A percentile compares a stretch with the other conserved stretches of the same genome.
Evolutionary conservation across 352 stramenopile species (phyloP).

Genomic region (Bremia lactucae): DNA sequence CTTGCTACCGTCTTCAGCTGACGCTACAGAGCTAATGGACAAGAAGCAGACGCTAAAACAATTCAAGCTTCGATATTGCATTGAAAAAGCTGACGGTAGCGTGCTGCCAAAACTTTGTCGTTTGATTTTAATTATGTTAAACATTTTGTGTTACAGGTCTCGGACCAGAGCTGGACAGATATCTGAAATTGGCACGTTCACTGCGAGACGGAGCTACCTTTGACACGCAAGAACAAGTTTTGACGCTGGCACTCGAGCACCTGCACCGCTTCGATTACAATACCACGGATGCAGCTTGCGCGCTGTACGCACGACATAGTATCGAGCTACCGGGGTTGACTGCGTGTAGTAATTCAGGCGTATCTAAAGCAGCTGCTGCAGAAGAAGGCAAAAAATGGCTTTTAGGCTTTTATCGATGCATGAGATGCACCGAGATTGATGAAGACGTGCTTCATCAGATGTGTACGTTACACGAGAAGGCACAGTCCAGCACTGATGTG

Average conservation of each 20-base stretch:
- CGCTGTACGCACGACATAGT: slow-evolving; percentile 71
- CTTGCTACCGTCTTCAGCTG: slow-evolving; percentile 15
- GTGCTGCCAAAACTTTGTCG: not conserved
- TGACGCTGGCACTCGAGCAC: slow-evolving; percentile 55
- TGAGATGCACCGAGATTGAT: slow-evolving; percentile 29
- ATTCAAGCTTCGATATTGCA: slow-evolving; percentile 28
- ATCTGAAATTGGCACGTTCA: slow-evolving; percentile 62
- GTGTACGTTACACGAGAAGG: slow-evolving; percentile 25
- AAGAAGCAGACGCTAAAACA: slow-evolving; percentile 25
- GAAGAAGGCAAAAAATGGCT: slow-evolving; percentile 55
- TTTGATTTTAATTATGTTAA: slow-evolving; percentile 1
- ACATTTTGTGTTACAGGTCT: slow-evolving; percentile 22
- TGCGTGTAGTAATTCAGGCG: not conserved
- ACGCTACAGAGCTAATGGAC: slow-evolving; percentile 13
- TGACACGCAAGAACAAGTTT: slow-evolving; percentile 68
- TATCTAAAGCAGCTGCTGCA: slow-evolving; percentile 12
- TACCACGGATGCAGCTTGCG: slow-evolving; percentile 59
- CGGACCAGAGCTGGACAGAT: slow-evolving; percentile 61
- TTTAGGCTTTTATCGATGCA: slow-evolving; percentile 49
- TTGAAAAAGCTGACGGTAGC: slow-evolving; percentile 46
- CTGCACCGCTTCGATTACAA: slow-evolving; percentile 82
- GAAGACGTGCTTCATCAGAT: slow-evolving; percentile 35
- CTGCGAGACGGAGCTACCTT: slow-evolving; percentile 71
- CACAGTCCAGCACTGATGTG: slow-evolving; percentile 13
- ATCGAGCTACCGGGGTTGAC: slow-evolving; percentile 49